phyloP scores from a whole-genome alignment of 108 stramenopile genomes.

The Cyclotella sp. region DNA sequence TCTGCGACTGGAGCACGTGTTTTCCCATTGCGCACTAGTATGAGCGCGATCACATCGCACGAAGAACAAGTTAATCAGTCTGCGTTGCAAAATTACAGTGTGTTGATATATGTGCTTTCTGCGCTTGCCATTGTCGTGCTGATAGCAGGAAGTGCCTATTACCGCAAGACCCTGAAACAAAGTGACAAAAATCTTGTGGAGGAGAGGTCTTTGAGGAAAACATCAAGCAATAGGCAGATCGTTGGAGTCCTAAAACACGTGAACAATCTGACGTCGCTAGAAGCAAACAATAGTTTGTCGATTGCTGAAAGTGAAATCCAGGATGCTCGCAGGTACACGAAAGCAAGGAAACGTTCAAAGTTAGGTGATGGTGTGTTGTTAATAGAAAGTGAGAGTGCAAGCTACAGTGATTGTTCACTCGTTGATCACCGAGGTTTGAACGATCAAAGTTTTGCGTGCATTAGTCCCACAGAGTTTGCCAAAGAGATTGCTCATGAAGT shows the following conservation, averaged over 20 bases:
- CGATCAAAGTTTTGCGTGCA: background rate
- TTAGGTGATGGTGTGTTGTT: constrained; percentile 1
- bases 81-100: background rate
- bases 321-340: no score
- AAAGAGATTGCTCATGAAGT: no score
- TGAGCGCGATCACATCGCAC: background rate
- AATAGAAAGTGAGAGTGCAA: background rate
- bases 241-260: no score
- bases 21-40: background rate
- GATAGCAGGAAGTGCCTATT: no score
- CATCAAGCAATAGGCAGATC: no score
- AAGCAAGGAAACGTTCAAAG: background rate
- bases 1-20: background rate
- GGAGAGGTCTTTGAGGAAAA: no score
- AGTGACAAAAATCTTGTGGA: no score
- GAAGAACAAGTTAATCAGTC: background rate
- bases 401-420: background rate
- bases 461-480: background rate
- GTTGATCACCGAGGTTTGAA: background rate
- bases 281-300: no score
- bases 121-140: no score
- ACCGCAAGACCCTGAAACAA: no score
- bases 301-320: no score
- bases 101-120: background rate
- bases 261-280: no score